Evolutionary conservation across 2,329 filamentous ascomycete genomes (phyloP), one percentile per base, ranked within the genome.

Genomic region (Colletotrichum sp.): DNA sequence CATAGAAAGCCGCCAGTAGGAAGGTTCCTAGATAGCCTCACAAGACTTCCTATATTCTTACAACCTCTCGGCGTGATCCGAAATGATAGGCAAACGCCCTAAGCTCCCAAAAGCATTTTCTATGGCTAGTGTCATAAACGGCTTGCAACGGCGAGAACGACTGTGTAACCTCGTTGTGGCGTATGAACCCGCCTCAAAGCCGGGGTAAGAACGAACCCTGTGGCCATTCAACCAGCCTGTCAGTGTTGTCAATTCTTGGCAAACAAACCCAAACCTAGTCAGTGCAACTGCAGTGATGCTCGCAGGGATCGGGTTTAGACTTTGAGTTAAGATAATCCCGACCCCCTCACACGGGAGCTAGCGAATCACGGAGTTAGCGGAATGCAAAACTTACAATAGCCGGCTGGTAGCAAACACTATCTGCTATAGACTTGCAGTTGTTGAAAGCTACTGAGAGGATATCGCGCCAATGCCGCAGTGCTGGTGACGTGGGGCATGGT

Each of bases 1-100:
- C 36, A 77, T 85, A 14, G 48, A 71, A n/a, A 26, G 36, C 28
- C 39, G 39, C 18, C 39, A 55, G 60, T 10, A 64, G 7, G 4
- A 39, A 39, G 28, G 18, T 39, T 39, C 36, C 14, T 39, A 18
- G 36, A 18, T 39, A 18, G 14, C 14, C 36, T 43, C 4, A 9
- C 8, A 43, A 18, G 16, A 18, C 36, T 18, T 43, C 16, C 7
- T 0, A 10, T 5, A 18, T 18, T 18, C 0, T 39, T 39, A 18
- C 14, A 16, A 39, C 7, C 0, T 39, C 36, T 39, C 36, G 2
- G 7, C 39, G 39, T n/a, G 39, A 18, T 3, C 5, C 9, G 0
- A 43, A n/a, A 4, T 6, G 39, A 43, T 3, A n/a, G 7, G 3
- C 39, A 43, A 18, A 2, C 4, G 8, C 4, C 8, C 8, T 8